Evolutionary conservation across 2,329 filamentous ascomycete species (phyloP), one percentile per base, ranked within the genome.

Genomic region (Talaromyces sp.): DNA sequence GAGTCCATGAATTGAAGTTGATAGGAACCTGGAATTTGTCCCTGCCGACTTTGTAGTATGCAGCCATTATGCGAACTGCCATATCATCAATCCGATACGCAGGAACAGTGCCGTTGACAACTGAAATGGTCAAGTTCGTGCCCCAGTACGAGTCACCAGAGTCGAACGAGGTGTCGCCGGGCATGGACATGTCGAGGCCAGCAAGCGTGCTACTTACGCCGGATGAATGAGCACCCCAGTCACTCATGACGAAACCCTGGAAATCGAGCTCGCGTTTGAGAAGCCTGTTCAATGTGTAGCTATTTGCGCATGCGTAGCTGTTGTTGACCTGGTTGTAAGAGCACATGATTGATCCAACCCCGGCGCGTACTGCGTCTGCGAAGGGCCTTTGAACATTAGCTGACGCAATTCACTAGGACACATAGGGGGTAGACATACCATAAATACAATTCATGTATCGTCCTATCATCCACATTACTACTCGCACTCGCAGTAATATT

Each of bases 31-130:
- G 75, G 68, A 76, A 71, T 45, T 75, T 75, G 64, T 86, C 84
- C 63, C 86, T 84, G 66, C 85, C 86, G 56, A 89, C 86, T 70
- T 85, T 86, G 77, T 87, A 89, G 74, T 85, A 89, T 2, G 85
- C 86, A 58, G 87, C 82, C 79, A 89, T 85, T 72, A 89, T 96
- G 70, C 95, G 88, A 78, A 92, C 90, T 4, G 87, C 91, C 89
- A 97, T 96, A 74, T 98, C 94, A 70, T 97, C 93, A 7, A 98
- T 76, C 57, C 94, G 87, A 85, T 90, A 96, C 70, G 90, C 87
- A 0, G 94, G 92, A 33, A 98, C 81, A 0, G 93, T 97, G 37
- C 93, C 93, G 73, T 98, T 97, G 70, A 96, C 78, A 7, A 97
- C 88, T 1, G 91, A 91, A 56, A 96, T 81, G 1, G 94, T 97